phyloP scores from a whole-genome alignment of 192 early-diverging fungal genomes.

The Diversispora epigaea region DNA sequence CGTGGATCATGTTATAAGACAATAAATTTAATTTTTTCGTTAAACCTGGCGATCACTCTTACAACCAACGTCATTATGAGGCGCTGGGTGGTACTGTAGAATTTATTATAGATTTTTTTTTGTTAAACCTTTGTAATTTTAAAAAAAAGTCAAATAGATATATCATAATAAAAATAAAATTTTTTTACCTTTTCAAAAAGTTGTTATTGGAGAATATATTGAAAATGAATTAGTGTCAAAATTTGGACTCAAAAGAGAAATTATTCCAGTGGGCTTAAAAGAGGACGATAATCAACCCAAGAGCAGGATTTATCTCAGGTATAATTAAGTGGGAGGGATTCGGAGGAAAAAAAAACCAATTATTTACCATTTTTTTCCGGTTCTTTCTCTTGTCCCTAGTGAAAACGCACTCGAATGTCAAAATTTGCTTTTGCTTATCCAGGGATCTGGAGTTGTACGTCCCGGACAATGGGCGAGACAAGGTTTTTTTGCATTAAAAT shows the following conservation, averaged over 20 bases:
- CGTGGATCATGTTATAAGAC: not conserved
- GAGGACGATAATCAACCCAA: not conserved
- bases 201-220: constrained; percentile 19
- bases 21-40: constrained; percentile 13
- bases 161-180: too few species aligned
- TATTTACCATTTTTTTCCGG: not conserved
- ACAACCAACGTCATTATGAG: constrained; percentile 32
- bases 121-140: not conserved
- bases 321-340: too few species aligned
- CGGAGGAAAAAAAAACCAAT: not conserved
- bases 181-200: too few species aligned
- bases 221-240: constrained; percentile 24
- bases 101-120: constrained; percentile 3
- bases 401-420: not conserved
- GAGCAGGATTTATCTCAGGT: constrained; percentile 29
- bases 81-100: constrained; percentile 20
- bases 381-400: not conserved
- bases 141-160: too few species aligned
- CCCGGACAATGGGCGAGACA: constrained; percentile 40
- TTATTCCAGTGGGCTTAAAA: constrained; percentile 10
- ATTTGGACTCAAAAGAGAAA: constrained; percentile 5
- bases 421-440: constrained; percentile 31
- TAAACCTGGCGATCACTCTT: constrained; percentile 12
- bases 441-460: constrained; percentile 37
- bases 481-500: constrained; percentile 17